Evolutionary conservation across 495 filamentous ascomycete genomes (phyloP).

Genomic region (Rostrohypoxylon terebratum): DNA sequence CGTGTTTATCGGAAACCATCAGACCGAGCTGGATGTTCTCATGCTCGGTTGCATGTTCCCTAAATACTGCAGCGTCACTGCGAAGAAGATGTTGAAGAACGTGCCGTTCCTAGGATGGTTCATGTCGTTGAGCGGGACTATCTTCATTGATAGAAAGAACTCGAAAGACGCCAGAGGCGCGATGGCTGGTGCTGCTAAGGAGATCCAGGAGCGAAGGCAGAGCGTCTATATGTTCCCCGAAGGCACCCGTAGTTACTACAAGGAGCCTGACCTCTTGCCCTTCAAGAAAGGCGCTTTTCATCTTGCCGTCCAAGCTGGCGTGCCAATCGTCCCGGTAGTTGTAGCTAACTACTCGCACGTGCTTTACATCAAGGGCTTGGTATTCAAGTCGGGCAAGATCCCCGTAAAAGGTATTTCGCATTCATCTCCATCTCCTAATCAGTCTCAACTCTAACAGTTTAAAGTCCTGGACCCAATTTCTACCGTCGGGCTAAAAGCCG

Average conservation of each 20-base stretch:
- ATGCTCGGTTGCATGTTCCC: slow-evolving; percentile 91
- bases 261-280: slow-evolving; percentile 80
- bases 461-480: slow-evolving; percentile 85
- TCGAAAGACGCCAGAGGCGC: slow-evolving; percentile 82
- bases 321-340: slow-evolving; percentile 90
- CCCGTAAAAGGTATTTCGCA: slow-evolving; percentile 76
- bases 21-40: slow-evolving; percentile 93
- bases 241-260: slow-evolving; percentile 90
- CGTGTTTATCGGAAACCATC: slow-evolving; percentile 94
- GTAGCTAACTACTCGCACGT: slow-evolving; percentile 89
- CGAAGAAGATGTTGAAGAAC: slow-evolving; percentile 84
- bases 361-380: slow-evolving; percentile 72
- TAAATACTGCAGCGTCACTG: slow-evolving; percentile 90
- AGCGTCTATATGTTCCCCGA: slow-evolving; percentile 95
- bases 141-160: slow-evolving; percentile 94
- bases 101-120: slow-evolving; percentile 96
- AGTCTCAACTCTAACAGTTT: slow-evolving; percentile 22
- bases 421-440: neutral
- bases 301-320: slow-evolving; percentile 90
- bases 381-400: slow-evolving; percentile 81
- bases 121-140: slow-evolving; percentile 87
- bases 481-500: slow-evolving; percentile 78
- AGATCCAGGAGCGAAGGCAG: slow-evolving; percentile 81
- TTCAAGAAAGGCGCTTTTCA: slow-evolving; percentile 99
- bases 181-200: slow-evolving; percentile 82